These are phyloP conservation scores for Pueraria montana DNA, from an alignment of 306 rosid genomes.

Conservation along the genomic window DNA sequence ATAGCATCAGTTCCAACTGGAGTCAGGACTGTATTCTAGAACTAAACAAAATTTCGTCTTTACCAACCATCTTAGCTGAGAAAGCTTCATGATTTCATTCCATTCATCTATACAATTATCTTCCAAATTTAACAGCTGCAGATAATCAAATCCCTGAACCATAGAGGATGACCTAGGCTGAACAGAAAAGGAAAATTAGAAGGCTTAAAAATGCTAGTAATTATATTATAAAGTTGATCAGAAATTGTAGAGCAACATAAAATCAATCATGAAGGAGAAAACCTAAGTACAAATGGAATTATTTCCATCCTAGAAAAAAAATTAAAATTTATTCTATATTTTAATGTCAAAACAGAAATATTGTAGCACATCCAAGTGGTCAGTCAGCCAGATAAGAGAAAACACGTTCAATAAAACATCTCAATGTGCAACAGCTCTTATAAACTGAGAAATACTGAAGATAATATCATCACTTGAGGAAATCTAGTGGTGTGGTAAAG, in stretches of 20 bases:
- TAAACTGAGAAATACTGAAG: constrained; percentile 6
- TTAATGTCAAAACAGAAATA: constrained; percentile 25
- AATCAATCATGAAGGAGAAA: constrained; percentile 25
- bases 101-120: constrained; percentile 84
- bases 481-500: constrained; percentile 12
- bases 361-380: constrained; percentile 33
- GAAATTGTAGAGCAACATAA: neutral
- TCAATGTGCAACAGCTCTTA: constrained; percentile 14
- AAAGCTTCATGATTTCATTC: constrained; percentile 84
- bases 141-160: constrained; percentile 83
- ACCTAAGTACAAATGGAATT: constrained; percentile 7
- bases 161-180: constrained; percentile 73
- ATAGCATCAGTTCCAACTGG: constrained; percentile 18
- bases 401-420: constrained; percentile 35
- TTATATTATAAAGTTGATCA: constrained; percentile 22
- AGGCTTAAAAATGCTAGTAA: constrained; percentile 37
- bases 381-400: constrained; percentile 35
- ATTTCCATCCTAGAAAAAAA: constrained; percentile 7
- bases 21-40: constrained; percentile 35
- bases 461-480: constrained; percentile 12
- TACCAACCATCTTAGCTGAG: constrained; percentile 78
- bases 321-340: constrained; percentile 22
- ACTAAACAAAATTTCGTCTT: constrained; percentile 22
- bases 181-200: constrained; percentile 50
- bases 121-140: constrained; percentile 92